Evolutionary conservation across 1,284 basidiomycete species (phyloP).

Genomic region (Marasmius fiardii): DNA sequence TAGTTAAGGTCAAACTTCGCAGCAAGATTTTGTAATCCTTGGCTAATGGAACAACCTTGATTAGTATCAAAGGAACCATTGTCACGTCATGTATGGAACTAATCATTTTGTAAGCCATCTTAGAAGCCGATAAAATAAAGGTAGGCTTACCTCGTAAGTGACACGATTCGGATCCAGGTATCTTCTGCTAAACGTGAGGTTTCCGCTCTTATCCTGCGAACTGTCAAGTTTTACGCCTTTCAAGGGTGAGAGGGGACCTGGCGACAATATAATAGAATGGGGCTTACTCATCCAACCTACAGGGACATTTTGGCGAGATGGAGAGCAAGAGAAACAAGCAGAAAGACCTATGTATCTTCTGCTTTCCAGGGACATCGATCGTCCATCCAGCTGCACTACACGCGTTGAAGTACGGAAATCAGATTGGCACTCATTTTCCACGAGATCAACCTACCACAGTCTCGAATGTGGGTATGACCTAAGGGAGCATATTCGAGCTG

Average conservation of each 20-base stretch:
- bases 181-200: constrained; percentile 61
- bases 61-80: constrained; percentile 54
- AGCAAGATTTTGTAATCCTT: constrained; percentile 50
- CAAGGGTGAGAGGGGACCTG: background rate
- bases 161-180: constrained; percentile 75
- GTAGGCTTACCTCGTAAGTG: constrained; percentile 67
- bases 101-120: background rate
- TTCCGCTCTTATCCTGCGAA: constrained; percentile 25
- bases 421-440: background rate
- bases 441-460: constrained; percentile 50
- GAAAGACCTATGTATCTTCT: constrained; percentile 59
- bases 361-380: constrained; percentile 72
- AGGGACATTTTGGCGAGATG: too few relatives aligned
- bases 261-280: too few relatives aligned
- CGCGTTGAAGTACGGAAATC: background rate
- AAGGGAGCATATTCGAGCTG: background rate
- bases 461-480: constrained; percentile 78
- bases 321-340: too few relatives aligned
- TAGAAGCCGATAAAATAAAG: background rate
- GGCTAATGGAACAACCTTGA: constrained; percentile 48
- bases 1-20: constrained; percentile 50
- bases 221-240: constrained; percentile 50
- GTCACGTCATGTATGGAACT: constrained; percentile 55
- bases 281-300: too few relatives aligned
- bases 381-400: constrained; percentile 21